Conservation (phyloP, 208 protist genomes). For the Trypanosoma scelopori region DNA sequence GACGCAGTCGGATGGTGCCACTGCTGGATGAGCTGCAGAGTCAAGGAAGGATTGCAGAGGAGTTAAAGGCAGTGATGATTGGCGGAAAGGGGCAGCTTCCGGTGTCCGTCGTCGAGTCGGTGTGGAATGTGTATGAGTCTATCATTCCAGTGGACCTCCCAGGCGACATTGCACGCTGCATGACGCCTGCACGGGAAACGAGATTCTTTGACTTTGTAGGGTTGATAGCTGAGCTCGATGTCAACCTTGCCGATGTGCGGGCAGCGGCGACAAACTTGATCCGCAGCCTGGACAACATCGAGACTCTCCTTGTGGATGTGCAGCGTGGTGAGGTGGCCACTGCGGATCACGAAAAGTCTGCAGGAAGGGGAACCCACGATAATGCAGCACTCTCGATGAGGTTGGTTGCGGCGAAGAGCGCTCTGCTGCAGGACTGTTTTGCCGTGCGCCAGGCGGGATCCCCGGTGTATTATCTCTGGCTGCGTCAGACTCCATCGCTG, state of each 20-base stretch:
- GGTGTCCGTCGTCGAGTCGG: slow-evolving; percentile 50
- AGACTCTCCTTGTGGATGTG: slow-evolving; percentile 8
- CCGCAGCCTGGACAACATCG: slow-evolving; percentile 10
- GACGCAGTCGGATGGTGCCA: not conserved
- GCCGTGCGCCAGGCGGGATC: slow-evolving; percentile 47
- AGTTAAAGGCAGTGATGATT: slow-evolving; percentile 40
- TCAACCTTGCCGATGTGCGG: slow-evolving; percentile 46
- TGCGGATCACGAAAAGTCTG: not conserved
- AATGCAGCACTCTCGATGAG: slow-evolving; percentile 17
- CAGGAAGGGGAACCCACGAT: slow-evolving; percentile 9
- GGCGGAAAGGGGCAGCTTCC: slow-evolving; percentile 50
- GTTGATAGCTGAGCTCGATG: slow-evolving; percentile 55
- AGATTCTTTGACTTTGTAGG: slow-evolving; percentile 63
- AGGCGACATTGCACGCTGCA: slow-evolving; percentile 27
- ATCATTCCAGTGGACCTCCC: slow-evolving; percentile 49
- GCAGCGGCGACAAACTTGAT: slow-evolving; percentile 32
- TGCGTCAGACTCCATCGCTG: slow-evolving; percentile 65
- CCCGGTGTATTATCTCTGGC: slow-evolving; percentile 75
- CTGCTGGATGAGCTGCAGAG: slow-evolving; percentile 15
- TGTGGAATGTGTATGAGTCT: slow-evolving; percentile 69
- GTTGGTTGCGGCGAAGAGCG: slow-evolving; percentile 39
- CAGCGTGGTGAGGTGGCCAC: not conserved
- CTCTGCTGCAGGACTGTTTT: slow-evolving; percentile 55
- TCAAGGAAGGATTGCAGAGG: slow-evolving; percentile 20
- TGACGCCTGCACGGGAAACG: slow-evolving; percentile 26